Conservation (phyloP, 208 protist species). For the Acanthamoeba triangularis region DNA sequence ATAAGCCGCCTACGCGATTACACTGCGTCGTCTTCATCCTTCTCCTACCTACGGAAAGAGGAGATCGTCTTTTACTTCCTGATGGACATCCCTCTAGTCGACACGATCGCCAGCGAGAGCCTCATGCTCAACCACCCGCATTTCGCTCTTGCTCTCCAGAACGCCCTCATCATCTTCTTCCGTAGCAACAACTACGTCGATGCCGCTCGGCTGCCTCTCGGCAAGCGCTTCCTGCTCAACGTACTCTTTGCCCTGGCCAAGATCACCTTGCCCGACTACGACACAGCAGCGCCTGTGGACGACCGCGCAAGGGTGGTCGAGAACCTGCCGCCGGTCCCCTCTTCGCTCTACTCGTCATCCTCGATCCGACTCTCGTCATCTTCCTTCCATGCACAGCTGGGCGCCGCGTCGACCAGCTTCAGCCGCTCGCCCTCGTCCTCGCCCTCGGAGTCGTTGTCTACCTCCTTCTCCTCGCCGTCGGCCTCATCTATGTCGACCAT, state of each 20-base stretch:
- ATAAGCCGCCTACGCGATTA: not conserved
- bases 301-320: not conserved
- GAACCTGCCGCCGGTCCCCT: conserved; percentile 10
- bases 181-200: not conserved
- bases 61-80: not conserved
- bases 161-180: not conserved
- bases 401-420: too few species aligned
- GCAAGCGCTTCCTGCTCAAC: conserved; percentile 1
- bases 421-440: not conserved
- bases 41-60: not conserved
- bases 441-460: not conserved
- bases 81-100: not conserved
- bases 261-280: not conserved
- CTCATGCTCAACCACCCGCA: not conserved
- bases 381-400: not conserved
- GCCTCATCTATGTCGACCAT: not conserved
- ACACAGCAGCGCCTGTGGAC: not conserved
- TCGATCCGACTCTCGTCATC: not conserved
- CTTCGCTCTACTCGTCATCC: not conserved
- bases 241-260: not conserved
- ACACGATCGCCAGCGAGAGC: not conserved
- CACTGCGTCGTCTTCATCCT: not conserved
- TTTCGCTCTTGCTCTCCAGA: not conserved
- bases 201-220: not conserved
- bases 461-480: not conserved